Evolutionary conservation across 148 eudicot genomes (phyloP), one percentile per base, ranked within the genome.

Genomic region (Amaranthus cruentus): DNA sequence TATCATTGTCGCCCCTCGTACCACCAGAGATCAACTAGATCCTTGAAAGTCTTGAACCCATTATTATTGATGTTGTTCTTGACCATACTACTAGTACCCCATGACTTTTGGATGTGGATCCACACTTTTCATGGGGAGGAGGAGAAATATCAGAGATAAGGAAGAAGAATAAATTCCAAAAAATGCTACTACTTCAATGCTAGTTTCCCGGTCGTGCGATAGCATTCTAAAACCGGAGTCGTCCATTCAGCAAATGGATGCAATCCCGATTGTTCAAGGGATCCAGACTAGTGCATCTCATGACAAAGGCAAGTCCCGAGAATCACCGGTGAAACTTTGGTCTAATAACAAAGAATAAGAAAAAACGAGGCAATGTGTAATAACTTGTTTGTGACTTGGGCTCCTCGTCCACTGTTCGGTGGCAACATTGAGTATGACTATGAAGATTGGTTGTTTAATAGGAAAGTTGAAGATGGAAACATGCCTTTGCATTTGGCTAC

Each of bases 361-460:
- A 86, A 68, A 69, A 55, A 51, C 18, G 81, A 65, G 38, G n/a
- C 72, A 0, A 54, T 67, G 47, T 89, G 85, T 73, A 68, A 73
- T 6, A 75, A 71, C 13, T 75, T 91, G 68, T 53, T 89, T 47
- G 85, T 76, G 75, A 79, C 49, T 57, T 81, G 79, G 86, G 67
- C 49, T 12, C 81, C 82, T 18, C 81, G 76, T 0, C 4, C 44
- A 8, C 47, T 72, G 57, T 5, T 0, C 54, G 55, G 4, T 71
- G 44, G n/a, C n/a, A n/a, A n/a, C 44, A 18, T 52, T 4, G 56
- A 50, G 10, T 73, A 75, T 43, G 95, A 84, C 43, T 86, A 83
- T 6, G 75, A 81, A 44, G 90, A 87, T 11, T 91, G 97, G 97
- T 80, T 91, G 9, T 85, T 79, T 65, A 47, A 69, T 55, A 76